Percentiles rank a stretch among this genome's conserved stretches.
These are phyloP conservation scores for Geotrichum klebahnii DNA, from an alignment of 1,139 yeast species.

Conservation along the genomic window DNA sequence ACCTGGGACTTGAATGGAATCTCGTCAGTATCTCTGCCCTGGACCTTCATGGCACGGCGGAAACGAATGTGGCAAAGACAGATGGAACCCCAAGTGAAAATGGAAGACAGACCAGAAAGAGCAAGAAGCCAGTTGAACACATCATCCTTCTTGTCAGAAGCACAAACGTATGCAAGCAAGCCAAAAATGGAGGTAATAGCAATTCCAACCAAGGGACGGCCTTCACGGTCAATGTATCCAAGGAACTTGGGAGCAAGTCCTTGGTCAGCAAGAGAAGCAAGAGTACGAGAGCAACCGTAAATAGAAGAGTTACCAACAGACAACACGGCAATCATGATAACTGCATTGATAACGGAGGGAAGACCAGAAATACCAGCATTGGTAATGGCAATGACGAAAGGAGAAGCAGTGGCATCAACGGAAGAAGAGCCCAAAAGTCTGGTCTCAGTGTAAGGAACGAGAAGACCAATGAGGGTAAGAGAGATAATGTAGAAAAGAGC, in stretches of 20 bases:
- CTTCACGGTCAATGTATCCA: slow-evolving; percentile 67
- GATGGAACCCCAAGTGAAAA: slow-evolving; percentile 74
- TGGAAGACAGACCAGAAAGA: slow-evolving; percentile 70
- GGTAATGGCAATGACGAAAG: slow-evolving; percentile 65
- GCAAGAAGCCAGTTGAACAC: slow-evolving; percentile 78
- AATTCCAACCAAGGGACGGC: slow-evolving; percentile 71
- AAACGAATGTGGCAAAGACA: slow-evolving; percentile 65
- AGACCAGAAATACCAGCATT: slow-evolving; percentile 55
- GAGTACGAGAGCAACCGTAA: slow-evolving; percentile 73
- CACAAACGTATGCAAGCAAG: slow-evolving; percentile 65
- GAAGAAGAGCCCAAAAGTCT: slow-evolving; percentile 50
- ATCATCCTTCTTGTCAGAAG: slow-evolving; percentile 58
- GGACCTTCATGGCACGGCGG: slow-evolving; percentile 51
- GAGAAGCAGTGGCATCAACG: slow-evolving; percentile 59
- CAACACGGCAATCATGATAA: slow-evolving; percentile 63
- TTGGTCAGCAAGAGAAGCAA: slow-evolving; percentile 74
- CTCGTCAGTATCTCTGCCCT: slow-evolving; percentile 62
- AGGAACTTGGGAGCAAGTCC: slow-evolving; percentile 69
- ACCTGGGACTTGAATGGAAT: slow-evolving; percentile 65
- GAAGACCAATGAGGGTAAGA: slow-evolving; percentile 56
- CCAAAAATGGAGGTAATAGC: slow-evolving; percentile 56
- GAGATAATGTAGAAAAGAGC: slow-evolving; percentile 60
- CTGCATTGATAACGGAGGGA: slow-evolving; percentile 68
- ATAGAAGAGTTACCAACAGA: slow-evolving; percentile 74
- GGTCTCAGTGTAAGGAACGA: slow-evolving; percentile 60